Evolutionary conservation across 495 filamentous ascomycete genomes (phyloP).

Genomic region (Echria macrotheca): DNA sequence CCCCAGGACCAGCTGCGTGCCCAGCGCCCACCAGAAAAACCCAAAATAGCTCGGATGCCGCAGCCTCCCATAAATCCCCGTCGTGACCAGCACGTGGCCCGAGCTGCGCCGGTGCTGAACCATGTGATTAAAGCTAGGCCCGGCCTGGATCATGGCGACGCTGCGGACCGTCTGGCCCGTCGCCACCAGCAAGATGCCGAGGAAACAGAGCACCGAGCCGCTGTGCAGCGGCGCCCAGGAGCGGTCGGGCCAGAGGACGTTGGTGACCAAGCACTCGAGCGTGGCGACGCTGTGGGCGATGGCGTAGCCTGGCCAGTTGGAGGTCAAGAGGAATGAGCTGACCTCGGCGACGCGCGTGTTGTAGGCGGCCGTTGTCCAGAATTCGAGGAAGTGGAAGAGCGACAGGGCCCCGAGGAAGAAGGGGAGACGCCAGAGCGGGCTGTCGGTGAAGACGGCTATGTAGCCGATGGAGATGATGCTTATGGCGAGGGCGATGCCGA

Average conservation of each 20-base stretch:
- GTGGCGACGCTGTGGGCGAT: constrained; percentile 71
- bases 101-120: constrained; percentile 62
- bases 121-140: constrained; percentile 85
- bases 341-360: constrained; percentile 69
- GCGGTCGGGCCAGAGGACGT: constrained; percentile 52
- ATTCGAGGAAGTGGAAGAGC: constrained; percentile 94
- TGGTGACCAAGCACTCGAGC: constrained; percentile 61
- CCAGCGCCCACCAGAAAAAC: constrained; percentile 97
- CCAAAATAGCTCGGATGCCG: constrained; percentile 94
- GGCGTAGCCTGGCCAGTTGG: constrained; percentile 80
- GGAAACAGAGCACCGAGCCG: constrained; percentile 31
- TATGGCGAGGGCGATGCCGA: constrained; percentile 44
- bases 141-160: constrained; percentile 82
- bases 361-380: constrained; percentile 76
- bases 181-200: constrained; percentile 59
- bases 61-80: constrained; percentile 56
- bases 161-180: constrained; percentile 69
- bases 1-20: constrained; percentile 84
- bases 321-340: constrained; percentile 74
- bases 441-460: constrained; percentile 32
- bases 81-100: constrained; percentile 72
- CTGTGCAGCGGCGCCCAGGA: constrained; percentile 30
- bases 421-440: constrained; percentile 71
- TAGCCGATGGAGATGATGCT: constrained; percentile 37
- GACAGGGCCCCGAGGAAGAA: constrained; percentile 73